Conservation (phyloP, 129 eudicot species). For the Solidago caesia region DNA sequence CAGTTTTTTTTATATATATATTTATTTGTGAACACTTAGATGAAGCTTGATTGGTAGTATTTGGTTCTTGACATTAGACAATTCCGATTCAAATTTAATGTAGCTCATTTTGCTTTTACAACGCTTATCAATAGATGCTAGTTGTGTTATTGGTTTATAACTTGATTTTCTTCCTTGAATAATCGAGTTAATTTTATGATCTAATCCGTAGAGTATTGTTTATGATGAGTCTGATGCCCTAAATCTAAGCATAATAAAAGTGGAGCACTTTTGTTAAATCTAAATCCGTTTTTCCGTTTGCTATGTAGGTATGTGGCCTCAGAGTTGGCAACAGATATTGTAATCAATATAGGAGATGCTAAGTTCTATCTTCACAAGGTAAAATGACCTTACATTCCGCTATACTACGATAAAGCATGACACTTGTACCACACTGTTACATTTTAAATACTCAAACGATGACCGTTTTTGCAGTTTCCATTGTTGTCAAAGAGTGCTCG, state of each 20-base stretch:
- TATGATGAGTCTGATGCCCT: slow-evolving; percentile 10
- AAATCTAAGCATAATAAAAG: not conserved
- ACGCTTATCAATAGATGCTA: not conserved
- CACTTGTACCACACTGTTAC: not conserved
- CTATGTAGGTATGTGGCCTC: slow-evolving; percentile 74
- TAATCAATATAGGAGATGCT: slow-evolving; percentile 68
- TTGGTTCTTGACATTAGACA: not conserved
- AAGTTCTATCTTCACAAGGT: slow-evolving; percentile 95
- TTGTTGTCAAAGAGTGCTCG: slow-evolving; percentile 79
- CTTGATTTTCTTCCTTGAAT: not conserved
- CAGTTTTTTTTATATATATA: not conserved
- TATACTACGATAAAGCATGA: not conserved
- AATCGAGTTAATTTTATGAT: not conserved
- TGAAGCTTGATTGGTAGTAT: slow-evolving; percentile 5
- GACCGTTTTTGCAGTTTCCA: slow-evolving; percentile 66
- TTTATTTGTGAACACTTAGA: not conserved
- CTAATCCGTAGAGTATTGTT: not conserved
- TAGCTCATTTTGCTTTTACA: not conserved
- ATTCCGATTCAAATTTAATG: not conserved
- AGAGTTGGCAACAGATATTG: slow-evolving; percentile 75
- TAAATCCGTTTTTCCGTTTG: not conserved
- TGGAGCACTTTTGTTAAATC: slow-evolving; percentile 4
- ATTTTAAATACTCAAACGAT: not conserved
- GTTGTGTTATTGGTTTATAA: not conserved
- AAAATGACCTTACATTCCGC: slow-evolving; percentile 8